Conservation (phyloP, 805 yeast genomes). For the Candida chauliodis region DNA sequence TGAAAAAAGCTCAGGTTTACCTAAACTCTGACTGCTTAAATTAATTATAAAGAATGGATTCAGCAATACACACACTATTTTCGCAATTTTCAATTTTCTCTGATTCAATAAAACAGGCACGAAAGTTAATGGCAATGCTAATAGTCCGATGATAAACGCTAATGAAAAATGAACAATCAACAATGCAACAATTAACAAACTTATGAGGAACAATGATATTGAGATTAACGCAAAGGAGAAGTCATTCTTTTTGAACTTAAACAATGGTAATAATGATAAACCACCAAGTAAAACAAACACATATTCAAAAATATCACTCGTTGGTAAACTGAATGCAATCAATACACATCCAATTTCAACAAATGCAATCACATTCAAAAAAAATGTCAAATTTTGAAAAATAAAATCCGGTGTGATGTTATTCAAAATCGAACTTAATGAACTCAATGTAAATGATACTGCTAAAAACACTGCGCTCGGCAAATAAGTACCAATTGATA, state of each 20-base stretch:
- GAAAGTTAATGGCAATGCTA: conserved; percentile 74
- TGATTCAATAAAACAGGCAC: conserved; percentile 29
- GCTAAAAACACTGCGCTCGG: conserved; percentile 80
- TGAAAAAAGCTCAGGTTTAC: conserved; percentile 39
- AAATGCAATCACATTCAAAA: conserved; percentile 25
- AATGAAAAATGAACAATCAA: conserved; percentile 82
- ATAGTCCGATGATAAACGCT: conserved; percentile 65
- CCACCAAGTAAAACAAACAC: conserved; percentile 9
- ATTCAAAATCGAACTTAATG: conserved; percentile 53
- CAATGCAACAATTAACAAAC: conserved; percentile 68
- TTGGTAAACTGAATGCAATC: conserved; percentile 25
- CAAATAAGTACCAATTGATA: conserved; percentile 88
- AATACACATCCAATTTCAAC: conserved; percentile 23
- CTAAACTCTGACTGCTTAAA: conserved; percentile 25
- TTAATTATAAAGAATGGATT: conserved; percentile 47
- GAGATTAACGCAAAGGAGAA: conserved; percentile 33
- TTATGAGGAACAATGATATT: conserved; percentile 51
- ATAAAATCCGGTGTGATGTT: conserved; percentile 24
- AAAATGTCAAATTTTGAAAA: conserved; percentile 18
- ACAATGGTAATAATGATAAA: conserved; percentile 2
- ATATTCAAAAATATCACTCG: conserved; percentile 15
- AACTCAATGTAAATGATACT: conserved; percentile 62
- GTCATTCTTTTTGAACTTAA: conserved; percentile 15
- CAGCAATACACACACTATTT: conserved; percentile 35
- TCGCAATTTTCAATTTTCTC: conserved; percentile 18